These are phyloP conservation scores for Teunomyces aglyptinius DNA, from an alignment of 805 yeast species.

Conservation along the genomic window DNA sequence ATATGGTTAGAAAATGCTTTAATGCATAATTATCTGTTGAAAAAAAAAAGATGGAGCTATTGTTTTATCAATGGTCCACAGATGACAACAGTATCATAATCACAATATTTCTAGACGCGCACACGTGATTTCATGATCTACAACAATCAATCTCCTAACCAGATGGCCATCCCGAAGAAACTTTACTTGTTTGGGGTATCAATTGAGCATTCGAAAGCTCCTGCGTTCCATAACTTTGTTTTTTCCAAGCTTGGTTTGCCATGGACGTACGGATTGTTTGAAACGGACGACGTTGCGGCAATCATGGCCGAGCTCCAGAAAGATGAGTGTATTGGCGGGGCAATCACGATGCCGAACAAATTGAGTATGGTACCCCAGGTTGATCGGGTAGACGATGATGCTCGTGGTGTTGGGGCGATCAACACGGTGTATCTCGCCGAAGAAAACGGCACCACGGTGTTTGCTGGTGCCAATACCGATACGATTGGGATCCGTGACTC, in stretches of 20 bases:
- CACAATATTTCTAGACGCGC: too few relatives aligned
- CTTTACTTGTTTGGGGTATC: conserved; percentile 23
- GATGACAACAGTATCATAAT: too few relatives aligned
- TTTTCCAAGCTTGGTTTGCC: conserved; percentile 20
- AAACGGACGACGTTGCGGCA: conserved; percentile 18
- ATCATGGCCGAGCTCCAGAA: conserved; percentile 14
- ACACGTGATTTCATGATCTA: too few relatives aligned
- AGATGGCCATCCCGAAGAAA: background rate
- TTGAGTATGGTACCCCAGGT: conserved; percentile 24
- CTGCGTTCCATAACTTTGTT: conserved; percentile 24
- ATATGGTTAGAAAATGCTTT: too few relatives aligned
- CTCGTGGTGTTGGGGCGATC: conserved; percentile 32
- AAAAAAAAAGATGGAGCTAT: too few relatives aligned
- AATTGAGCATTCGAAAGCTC: conserved; percentile 26
- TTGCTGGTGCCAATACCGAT: conserved; percentile 33
- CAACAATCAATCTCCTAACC: too few relatives aligned
- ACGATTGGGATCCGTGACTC: conserved; percentile 31
- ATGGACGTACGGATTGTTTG: conserved; percentile 23
- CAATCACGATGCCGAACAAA: conserved; percentile 34
- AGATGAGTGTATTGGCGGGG: conserved; percentile 22
- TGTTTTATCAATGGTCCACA: too few relatives aligned
- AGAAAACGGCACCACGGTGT: conserved; percentile 10
- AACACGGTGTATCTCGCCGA: conserved; percentile 27
- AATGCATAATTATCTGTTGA: too few relatives aligned
- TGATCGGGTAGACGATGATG: conserved; percentile 26